Base-by-base conservation (phyloP, 495 filamentous ascomycete species). In the Podospora bellae-mahoneyi region DNA sequence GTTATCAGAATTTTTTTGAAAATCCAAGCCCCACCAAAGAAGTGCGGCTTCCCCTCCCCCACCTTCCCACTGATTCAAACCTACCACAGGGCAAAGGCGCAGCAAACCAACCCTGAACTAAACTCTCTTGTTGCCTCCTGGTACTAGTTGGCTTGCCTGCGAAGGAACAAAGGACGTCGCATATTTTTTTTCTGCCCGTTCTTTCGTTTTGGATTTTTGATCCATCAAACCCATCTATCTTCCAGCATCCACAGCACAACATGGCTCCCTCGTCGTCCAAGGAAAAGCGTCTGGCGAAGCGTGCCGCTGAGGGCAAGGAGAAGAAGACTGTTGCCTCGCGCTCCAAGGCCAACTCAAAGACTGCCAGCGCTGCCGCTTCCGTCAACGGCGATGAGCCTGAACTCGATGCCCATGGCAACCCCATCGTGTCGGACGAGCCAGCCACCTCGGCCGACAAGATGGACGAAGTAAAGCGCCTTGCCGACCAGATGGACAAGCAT, bases 261-360 rank as follows among this genome's bases (percentile, higher is more conserved):
- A 94, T 92, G 90, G 91, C 97, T 72, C 94, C 97, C 73, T 98
- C 96, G 69, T 90, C 95, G 75, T 97, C 95, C 72, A 99, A 99
- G 83, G 96, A 96, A 75, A 96, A 96, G 81, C 91, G 95, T 79
- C 84, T 97, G 78, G 95, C 96, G 70, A 97, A 97, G 88, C 93
- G 93, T 80, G 93, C 88, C 75, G 92, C 89, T 69, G 91, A 88
- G 44, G 87, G 82, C 75, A 89, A 87, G 69, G 90, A 90, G 10
- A 93, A 94, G 84, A 86, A 89, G 83, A 90, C 88, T 23, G 88
- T 86, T 71, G 80, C 86, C 67, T 88, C 86, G 16, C 81, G 74
- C 78, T 90, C 88, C 65, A 92, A 90, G 79, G 82, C 90, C 66
- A 84, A 86, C 59, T 90, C 89, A 26, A 87, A 89, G 79, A 84